Evolutionary conservation across 441 rosid species (phyloP).

Genomic region (Populus hybrid): DNA sequence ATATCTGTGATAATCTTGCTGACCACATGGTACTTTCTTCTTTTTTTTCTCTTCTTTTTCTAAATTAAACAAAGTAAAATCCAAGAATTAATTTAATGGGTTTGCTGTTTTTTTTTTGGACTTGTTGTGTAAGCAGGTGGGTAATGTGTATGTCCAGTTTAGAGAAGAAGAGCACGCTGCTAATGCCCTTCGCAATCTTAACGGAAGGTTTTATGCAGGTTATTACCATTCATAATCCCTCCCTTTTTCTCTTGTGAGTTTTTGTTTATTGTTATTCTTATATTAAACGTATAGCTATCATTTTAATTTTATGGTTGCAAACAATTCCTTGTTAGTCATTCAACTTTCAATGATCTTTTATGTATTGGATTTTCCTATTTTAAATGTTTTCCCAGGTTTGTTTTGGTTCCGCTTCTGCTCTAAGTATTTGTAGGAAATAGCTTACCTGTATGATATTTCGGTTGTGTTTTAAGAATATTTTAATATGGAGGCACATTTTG

Average conservation of each 20-base stretch:
- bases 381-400: neutral
- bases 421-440: neutral
- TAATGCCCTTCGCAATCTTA: constrained; percentile 56
- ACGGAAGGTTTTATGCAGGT: constrained; percentile 74
- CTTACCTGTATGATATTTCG: neutral
- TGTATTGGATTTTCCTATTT: neutral
- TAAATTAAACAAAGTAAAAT: neutral
- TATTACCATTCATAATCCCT: neutral
- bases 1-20: constrained; percentile 75
- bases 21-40: constrained; percentile 56
- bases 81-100: neutral
- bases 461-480: neutral
- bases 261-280: neutral
- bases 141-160: constrained; percentile 84
- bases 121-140: constrained; percentile 36
- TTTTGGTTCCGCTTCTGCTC: neutral
- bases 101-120: neutral
- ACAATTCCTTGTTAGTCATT: neutral
- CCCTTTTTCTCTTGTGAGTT: neutral
- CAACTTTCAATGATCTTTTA: neutral
- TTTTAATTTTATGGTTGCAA: neutral
- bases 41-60: neutral
- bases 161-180: constrained; percentile 88
- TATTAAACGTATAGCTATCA: neutral
- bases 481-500: neutral